phyloP scores from a whole-genome alignment of 495 filamentous ascomycete species.

The Elaphomyces granulatus region DNA sequence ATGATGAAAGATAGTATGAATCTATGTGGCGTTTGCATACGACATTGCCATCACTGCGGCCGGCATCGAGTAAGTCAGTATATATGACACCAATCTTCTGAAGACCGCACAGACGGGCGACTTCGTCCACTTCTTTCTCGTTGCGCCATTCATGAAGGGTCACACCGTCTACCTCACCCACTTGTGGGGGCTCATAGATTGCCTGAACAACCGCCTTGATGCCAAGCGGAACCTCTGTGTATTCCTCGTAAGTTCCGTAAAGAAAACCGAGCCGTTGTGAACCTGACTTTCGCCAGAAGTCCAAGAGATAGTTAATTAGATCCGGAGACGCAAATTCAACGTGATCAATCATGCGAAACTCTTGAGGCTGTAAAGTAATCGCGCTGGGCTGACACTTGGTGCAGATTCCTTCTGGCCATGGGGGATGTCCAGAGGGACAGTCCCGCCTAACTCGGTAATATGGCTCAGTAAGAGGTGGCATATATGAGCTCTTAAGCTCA shows the following conservation, averaged over 20 bases:
- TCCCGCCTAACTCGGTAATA: conserved; percentile 79
- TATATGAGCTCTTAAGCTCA: conserved; percentile 80
- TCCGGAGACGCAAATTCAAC: conserved; percentile 81
- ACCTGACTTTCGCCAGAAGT: conserved; percentile 77
- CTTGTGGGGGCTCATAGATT: conserved; percentile 91
- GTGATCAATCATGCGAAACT: conserved; percentile 97
- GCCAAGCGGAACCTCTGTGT: conserved; percentile 81
- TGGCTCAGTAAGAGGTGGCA: conserved; percentile 88
- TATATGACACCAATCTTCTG: conserved; percentile 90
- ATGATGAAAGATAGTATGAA: conserved; percentile 84
- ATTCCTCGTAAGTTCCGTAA: conserved; percentile 84
- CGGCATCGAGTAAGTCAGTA: conserved; percentile 81
- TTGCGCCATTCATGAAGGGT: conserved; percentile 80
- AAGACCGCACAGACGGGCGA: conserved; percentile 74
- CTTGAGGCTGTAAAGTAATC: conserved; percentile 86
- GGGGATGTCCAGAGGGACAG: conserved; percentile 83
- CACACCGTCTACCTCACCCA: conserved; percentile 80
- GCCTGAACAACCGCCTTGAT: conserved; percentile 96
- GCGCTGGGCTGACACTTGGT: conserved; percentile 97
- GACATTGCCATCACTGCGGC: conserved; percentile 63
- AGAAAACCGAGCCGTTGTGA: conserved; percentile 77
- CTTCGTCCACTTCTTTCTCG: conserved; percentile 65
- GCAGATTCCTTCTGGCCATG: conserved; percentile 96
- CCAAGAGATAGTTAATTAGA: conserved; percentile 72
- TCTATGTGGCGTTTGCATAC: conserved; percentile 94